Evolutionary conservation across 2,329 filamentous ascomycete species (phyloP).

Genomic region (Microdochium trichocladiopsis): DNA sequence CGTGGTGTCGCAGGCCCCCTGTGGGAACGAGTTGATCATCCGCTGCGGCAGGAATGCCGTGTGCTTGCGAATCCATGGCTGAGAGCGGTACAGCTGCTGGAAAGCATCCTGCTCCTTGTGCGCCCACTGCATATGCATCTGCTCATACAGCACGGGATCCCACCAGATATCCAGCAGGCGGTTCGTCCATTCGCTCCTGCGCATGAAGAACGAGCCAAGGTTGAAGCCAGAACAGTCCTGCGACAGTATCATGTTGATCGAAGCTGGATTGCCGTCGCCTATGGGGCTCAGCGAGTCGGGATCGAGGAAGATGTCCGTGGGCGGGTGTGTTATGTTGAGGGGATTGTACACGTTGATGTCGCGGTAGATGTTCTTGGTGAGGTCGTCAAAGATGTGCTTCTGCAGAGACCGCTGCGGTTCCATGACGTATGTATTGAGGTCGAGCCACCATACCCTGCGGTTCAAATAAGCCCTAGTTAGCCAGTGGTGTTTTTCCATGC

Average conservation of each 20-base stretch:
- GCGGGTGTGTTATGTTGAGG: slow-evolving; percentile 84
- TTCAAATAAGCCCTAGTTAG: neutral
- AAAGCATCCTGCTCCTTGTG: slow-evolving; percentile 97
- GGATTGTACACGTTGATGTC: slow-evolving; percentile 97
- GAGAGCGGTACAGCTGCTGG: slow-evolving; percentile 83
- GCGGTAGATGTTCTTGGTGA: slow-evolving; percentile 72
- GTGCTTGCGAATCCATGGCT: slow-evolving; percentile 87
- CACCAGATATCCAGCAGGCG: slow-evolving; percentile 93
- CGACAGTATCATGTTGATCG: slow-evolving; percentile 80
- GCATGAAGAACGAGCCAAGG: slow-evolving; percentile 88
- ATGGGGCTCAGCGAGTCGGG: slow-evolving; percentile 60
- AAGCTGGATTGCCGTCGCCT: slow-evolving; percentile 70
- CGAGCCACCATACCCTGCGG: slow-evolving; percentile 97
- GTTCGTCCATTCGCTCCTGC: slow-evolving; percentile 82
- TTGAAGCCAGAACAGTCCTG: slow-evolving; percentile 98
- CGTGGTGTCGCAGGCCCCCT: slow-evolving; percentile 77
- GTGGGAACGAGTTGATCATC: slow-evolving; percentile 89
- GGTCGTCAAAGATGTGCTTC: slow-evolving; percentile 77
- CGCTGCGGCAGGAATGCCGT: slow-evolving; percentile 86
- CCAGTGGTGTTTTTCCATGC: neutral
- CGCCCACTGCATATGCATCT: slow-evolving; percentile 98
- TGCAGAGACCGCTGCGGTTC: slow-evolving; percentile 88
- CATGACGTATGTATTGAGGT: slow-evolving; percentile 97
- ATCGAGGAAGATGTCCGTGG: slow-evolving; percentile 69
- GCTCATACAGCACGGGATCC: slow-evolving; percentile 96